Base-by-base conservation (phyloP, 2,329 filamentous ascomycete species). In the Thelonectria blattea region DNA sequence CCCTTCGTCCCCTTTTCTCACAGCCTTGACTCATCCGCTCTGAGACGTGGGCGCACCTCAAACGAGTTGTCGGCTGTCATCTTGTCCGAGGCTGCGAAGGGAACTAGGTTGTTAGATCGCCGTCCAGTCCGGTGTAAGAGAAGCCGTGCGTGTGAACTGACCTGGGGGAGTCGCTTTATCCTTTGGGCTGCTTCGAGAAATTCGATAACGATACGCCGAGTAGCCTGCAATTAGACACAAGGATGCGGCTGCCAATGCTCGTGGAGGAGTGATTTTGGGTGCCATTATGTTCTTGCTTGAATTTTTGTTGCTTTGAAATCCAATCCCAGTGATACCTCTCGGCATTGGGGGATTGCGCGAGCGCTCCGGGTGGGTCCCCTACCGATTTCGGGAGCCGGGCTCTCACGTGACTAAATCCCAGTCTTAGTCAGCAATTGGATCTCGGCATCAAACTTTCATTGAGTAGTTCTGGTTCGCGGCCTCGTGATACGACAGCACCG, bases 31-130 rank as follows among this genome's bases (percentile, higher is more conserved):
- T 68, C 64, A 64, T 64, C 58, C 48, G 48, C 52, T 60, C 47
- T 59, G 56, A 64, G 55, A 58, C 67, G 71, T 53, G 60, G 60
- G 62, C 74, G 65, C 70, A 83, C 81, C 77, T 81, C 78, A 59
- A 83, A 83, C 54, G 78, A 77, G 67, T 80, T 76, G 43, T 75
- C 75, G 50, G 76, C 75, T 34, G 79, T 73, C 80, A 82, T 83
- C 54, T 71, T 80, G 70, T 47, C 65, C 50, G 54, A 49, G 30
- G 58, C 64, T 71, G 54, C 54, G 54, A 56, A 52, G 58, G 22
- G 22, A 49, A 47, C 24, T n/a, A 22, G 22, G 47, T 45, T 51
- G 52, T 71, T 67, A 71, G 69, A 48, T 51, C 30, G 22, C 63
- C 61, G 62, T 58, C 22, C 24, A 60, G 46, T 62, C 34, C 48